Percentiles rank a stretch among this genome's conserved stretches.
Evolutionary conservation across 768 basidiomycete species (phyloP).

Genomic region (Tricholoma hemisulphureum): DNA sequence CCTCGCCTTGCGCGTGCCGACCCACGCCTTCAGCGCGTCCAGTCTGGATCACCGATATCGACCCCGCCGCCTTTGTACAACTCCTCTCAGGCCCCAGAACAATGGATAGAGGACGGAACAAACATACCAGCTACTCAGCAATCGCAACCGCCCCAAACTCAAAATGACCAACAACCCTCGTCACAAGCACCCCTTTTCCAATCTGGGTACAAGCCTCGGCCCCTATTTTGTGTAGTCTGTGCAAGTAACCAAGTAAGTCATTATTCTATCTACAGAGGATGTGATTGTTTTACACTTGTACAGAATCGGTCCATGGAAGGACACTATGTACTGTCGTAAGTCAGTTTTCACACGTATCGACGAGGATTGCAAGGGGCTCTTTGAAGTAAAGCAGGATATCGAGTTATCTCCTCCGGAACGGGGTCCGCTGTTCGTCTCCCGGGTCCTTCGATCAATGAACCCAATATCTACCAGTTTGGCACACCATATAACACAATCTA

Average conservation of each 20-base stretch:
- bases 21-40: conserved; percentile 56
- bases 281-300: conserved; percentile 15
- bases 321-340: conserved; percentile 85
- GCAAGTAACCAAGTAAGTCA: conserved; percentile 92
- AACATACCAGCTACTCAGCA: conserved; percentile 10
- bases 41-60: conserved; percentile 40
- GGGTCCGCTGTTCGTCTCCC: conserved; percentile 96
- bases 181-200: conserved; percentile 2
- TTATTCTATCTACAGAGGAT: conserved; percentile 4
- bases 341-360: conserved; percentile 14
- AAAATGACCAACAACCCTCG: conserved; percentile 4
- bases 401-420: conserved; percentile 92
- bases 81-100: conserved; percentile 15
- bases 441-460: conserved; percentile 94
- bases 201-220: conserved; percentile 58
- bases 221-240: conserved; percentile 96
- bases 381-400: conserved; percentile 82
- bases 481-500: conserved; percentile 97
- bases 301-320: conserved; percentile 99
- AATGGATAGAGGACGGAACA: conserved; percentile 28
- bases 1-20: conserved; percentile 74
- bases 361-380: neutral
- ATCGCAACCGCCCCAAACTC: conserved; percentile 1
- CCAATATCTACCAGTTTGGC: conserved; percentile 95
- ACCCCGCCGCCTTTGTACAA: conserved; percentile 25